phyloP scores from a whole-genome alignment of 441 rosid genomes.

The Gossypium schwendimanii region DNA sequence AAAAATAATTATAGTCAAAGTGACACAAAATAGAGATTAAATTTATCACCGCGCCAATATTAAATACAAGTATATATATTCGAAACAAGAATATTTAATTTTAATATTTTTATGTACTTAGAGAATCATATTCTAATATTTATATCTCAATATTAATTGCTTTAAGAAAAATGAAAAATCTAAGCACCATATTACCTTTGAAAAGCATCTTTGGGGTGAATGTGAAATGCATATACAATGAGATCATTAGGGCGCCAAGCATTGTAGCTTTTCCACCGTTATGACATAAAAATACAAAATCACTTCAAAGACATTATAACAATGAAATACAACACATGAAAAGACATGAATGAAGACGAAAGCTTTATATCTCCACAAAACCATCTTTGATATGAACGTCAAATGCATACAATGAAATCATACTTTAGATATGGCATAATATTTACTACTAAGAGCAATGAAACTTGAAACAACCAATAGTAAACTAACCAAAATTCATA shows the following conservation, averaged over 20 bases:
- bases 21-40: too few relatives aligned
- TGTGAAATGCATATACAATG: background rate
- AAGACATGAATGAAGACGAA: background rate
- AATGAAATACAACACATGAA: background rate
- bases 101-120: too few relatives aligned
- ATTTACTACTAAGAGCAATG: background rate
- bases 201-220: background rate
- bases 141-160: too few relatives aligned
- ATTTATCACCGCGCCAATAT: too few relatives aligned
- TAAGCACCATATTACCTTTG: background rate
- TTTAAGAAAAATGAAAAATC: too few relatives aligned
- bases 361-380: background rate
- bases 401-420: background rate
- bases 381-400: background rate
- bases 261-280: background rate
- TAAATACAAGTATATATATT: too few relatives aligned
- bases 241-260: background rate
- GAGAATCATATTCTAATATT: too few relatives aligned
- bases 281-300: background rate
- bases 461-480: background rate
- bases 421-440: background rate
- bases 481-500: background rate
- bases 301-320: background rate
- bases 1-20: too few relatives aligned
- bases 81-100: too few relatives aligned